phyloP scores from a whole-genome alignment of 1,139 yeast species.

The Trichomonascaceae sp. region DNA sequence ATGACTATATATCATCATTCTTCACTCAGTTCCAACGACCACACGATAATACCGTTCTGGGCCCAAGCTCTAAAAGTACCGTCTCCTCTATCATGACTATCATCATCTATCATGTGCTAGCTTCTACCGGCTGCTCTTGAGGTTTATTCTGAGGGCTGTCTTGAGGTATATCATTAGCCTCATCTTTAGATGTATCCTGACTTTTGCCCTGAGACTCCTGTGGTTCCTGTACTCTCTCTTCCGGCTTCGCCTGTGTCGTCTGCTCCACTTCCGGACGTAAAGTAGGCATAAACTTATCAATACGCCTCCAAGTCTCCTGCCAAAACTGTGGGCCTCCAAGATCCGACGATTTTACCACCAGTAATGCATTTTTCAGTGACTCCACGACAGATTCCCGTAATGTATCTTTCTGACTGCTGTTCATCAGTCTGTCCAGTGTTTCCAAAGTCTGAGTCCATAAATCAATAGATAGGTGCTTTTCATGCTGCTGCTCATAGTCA shows the following conservation, averaged over 20 bases:
- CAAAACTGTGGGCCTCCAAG: conserved; percentile 40
- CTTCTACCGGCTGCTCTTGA: not conserved
- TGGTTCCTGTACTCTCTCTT: conserved; percentile 7
- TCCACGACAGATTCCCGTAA: conserved; percentile 57
- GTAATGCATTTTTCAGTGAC: conserved; percentile 52
- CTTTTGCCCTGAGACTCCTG: conserved; percentile 1
- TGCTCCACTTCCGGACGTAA: conserved; percentile 28
- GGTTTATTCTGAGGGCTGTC: not conserved
- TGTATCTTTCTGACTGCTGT: conserved; percentile 36
- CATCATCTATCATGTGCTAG: not conserved
- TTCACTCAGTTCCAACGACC: too few relatives aligned
- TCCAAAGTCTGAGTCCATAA: conserved; percentile 44
- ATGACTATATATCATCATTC: not conserved
- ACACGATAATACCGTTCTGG: too few relatives aligned
- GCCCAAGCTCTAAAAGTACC: not conserved
- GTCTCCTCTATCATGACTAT: not conserved
- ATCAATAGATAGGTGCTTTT: conserved; percentile 22
- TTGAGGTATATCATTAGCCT: not conserved
- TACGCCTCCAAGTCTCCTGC: conserved; percentile 40
- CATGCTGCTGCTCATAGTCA: conserved; percentile 31
- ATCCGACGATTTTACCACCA: conserved; percentile 38
- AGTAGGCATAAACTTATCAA: conserved; percentile 43
- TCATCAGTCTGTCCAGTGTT: conserved; percentile 42
- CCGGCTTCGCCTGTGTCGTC: conserved; percentile 4
- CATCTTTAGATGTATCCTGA: not conserved